A percentile compares a stretch with the other conserved stretches of the same genome.
Conservation (phyloP, 1,284 basidiomycete species). For the Austroboletus niveus region DNA sequence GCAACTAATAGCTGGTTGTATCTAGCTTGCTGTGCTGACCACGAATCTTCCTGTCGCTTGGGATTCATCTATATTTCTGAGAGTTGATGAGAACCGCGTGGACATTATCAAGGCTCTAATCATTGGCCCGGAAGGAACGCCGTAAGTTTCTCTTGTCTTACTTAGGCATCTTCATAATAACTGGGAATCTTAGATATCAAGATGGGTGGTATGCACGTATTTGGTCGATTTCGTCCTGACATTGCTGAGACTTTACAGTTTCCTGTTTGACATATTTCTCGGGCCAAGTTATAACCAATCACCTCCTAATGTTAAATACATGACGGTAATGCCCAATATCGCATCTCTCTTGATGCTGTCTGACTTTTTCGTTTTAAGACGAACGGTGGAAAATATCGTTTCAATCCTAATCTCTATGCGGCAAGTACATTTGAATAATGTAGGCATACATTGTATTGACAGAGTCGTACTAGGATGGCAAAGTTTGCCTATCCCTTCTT, state of each 20-base stretch:
- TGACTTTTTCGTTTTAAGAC: conserved; percentile 44
- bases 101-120: conserved; percentile 90
- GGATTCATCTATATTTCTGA: conserved; percentile 87
- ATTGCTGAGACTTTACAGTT: conserved; percentile 40
- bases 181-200: conserved; percentile 54
- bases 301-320: conserved; percentile 83
- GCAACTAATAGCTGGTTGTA: neutral
- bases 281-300: conserved; percentile 78
- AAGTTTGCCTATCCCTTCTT: conserved; percentile 88
- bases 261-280: conserved; percentile 88
- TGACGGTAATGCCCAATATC: conserved; percentile 59
- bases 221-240: conserved; percentile 1
- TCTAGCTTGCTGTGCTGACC: conserved; percentile 82
- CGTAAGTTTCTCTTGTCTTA: conserved; percentile 51
- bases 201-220: conserved; percentile 68
- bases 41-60: conserved; percentile 87
- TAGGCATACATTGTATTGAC: neutral
- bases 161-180: conserved; percentile 1
- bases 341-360: neutral
- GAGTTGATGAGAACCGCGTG: conserved; percentile 83
- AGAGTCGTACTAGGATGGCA: conserved; percentile 61
- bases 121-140: conserved; percentile 87
- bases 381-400: conserved; percentile 83
- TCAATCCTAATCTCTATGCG: conserved; percentile 90
- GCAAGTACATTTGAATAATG: conserved; percentile 41